Evolutionary conservation across 2,329 filamentous ascomycete genomes (phyloP).

Genomic region (Sclerotinia trifoliorum): DNA sequence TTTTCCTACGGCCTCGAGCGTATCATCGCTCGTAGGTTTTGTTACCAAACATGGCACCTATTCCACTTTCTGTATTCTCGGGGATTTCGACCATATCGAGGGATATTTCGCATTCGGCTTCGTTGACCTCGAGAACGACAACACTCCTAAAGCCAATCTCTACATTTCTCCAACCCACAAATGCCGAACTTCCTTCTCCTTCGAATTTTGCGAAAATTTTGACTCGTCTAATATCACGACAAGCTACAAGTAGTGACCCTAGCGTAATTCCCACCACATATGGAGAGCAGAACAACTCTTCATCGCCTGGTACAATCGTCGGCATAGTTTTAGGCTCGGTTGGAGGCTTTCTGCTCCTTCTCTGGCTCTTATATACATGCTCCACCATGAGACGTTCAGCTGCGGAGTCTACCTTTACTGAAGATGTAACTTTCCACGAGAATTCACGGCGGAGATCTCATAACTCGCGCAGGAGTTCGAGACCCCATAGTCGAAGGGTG

Average conservation of each 20-base stretch:
- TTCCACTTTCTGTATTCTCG: neutral
- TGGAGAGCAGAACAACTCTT: slow-evolving; percentile 51
- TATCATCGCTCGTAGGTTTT: slow-evolving; percentile 8
- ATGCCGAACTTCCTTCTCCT: neutral
- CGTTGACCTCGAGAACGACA: neutral
- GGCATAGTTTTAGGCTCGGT: slow-evolving; percentile 59
- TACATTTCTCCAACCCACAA: neutral
- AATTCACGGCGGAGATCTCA: slow-evolving; percentile 27
- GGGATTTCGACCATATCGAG: neutral
- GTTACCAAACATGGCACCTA: slow-evolving; percentile 15
- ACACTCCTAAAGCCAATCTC: slow-evolving; percentile 7
- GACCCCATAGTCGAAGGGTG: slow-evolving; percentile 26
- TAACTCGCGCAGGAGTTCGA: slow-evolving; percentile 19
- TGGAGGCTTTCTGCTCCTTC: slow-evolving; percentile 51
- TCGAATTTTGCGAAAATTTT: neutral
- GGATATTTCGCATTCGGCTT: neutral
- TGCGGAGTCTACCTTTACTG: slow-evolving; percentile 25
- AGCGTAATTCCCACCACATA: slow-evolving; percentile 61
- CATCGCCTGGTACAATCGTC: slow-evolving; percentile 55
- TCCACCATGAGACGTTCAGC: slow-evolving; percentile 26
- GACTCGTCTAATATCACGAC: slow-evolving; percentile 4
- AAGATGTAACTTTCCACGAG: slow-evolving; percentile 30
- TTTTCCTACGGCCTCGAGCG: slow-evolving; percentile 1
- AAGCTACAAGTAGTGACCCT: neutral
- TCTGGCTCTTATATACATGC: slow-evolving; percentile 50